These are phyloP conservation scores for Hyphopichia khmerensis DNA, from an alignment of 1,139 yeast genomes.

Conservation along the genomic window DNA sequence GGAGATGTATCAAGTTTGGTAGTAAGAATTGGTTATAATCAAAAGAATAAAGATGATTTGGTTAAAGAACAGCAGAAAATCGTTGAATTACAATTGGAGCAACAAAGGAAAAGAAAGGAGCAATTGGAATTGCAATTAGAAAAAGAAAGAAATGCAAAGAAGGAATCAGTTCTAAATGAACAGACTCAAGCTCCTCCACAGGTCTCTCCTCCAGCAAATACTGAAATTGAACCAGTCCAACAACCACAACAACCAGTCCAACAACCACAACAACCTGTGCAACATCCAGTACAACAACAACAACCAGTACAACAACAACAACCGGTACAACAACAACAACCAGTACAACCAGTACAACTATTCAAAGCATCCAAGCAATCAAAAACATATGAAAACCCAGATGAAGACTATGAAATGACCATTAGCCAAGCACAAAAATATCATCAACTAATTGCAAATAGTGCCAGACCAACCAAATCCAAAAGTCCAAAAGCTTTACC, in stretches of 20 bases:
- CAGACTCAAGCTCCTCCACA: too few species aligned
- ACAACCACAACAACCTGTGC: background rate
- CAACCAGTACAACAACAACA: too few species aligned
- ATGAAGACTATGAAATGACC: slow-evolving; percentile 50
- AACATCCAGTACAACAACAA: too few species aligned
- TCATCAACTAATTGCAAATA: slow-evolving; percentile 44
- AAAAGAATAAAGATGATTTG: slow-evolving; percentile 4
- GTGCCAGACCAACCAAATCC: slow-evolving; percentile 24
- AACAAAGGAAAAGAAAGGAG: slow-evolving; percentile 10
- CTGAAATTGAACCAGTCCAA: background rate
- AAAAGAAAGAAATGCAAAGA: slow-evolving; percentile 1
- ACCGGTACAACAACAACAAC: too few species aligned
- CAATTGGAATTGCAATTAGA: background rate
- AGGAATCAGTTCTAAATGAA: slow-evolving; percentile 1
- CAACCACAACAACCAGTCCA: background rate
- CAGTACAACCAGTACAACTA: too few species aligned
- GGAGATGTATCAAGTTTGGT: slow-evolving; percentile 17
- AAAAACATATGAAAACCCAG: slow-evolving; percentile 38
- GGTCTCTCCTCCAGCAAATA: too few species aligned
- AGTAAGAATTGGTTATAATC: slow-evolving; percentile 1
- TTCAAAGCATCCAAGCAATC: slow-evolving; percentile 18
- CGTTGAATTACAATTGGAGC: slow-evolving; percentile 17
- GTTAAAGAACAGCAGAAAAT: slow-evolving; percentile 19
- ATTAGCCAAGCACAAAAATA: slow-evolving; percentile 54
- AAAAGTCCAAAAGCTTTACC: slow-evolving; percentile 14